Conservation (phyloP, 2,329 filamentous ascomycete species). For the Pleomassaria siparia region DNA sequence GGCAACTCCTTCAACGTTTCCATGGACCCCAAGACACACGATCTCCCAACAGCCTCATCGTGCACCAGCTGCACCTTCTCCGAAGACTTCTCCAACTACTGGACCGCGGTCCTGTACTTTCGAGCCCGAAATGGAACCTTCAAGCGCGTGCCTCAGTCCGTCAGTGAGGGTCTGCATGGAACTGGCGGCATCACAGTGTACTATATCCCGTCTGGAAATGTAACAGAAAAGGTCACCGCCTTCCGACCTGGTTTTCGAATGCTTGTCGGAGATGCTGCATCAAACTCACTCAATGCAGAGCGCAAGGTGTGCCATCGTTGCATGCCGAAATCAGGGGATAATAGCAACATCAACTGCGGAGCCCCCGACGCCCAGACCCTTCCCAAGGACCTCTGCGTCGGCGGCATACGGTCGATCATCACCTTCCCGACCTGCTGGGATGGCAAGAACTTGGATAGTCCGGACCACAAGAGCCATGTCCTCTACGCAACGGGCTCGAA, state of each 20-base stretch:
- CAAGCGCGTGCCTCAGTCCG: slow-evolving; percentile 27
- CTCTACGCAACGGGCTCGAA: slow-evolving; percentile 46
- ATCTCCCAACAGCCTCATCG: slow-evolving; percentile 23
- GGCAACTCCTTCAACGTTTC: slow-evolving; percentile 29
- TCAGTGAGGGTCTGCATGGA: slow-evolving; percentile 18
- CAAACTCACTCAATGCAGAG: neutral
- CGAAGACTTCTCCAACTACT: slow-evolving; percentile 35
- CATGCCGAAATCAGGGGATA: slow-evolving; percentile 23
- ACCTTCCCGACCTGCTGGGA: slow-evolving; percentile 77
- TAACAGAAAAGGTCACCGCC: slow-evolving; percentile 46
- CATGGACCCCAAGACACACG: slow-evolving; percentile 20
- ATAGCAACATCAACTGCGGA: slow-evolving; percentile 25
- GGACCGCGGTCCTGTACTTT: slow-evolving; percentile 33
- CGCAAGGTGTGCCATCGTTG: slow-evolving; percentile 30
- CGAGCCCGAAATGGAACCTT: slow-evolving; percentile 30
- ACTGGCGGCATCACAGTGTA: slow-evolving; percentile 32
- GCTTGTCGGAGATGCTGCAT: slow-evolving; percentile 13
- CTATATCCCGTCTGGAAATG: slow-evolving; percentile 23
- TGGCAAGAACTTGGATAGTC: slow-evolving; percentile 58
- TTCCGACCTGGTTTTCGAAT: slow-evolving; percentile 59
- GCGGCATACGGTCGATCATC: slow-evolving; percentile 64
- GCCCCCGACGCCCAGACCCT: slow-evolving; percentile 21
- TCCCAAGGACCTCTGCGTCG: slow-evolving; percentile 47
- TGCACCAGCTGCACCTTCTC: slow-evolving; percentile 31
- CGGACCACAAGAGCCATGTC: slow-evolving; percentile 65